Evolutionary conservation across 208 protist genomes (phyloP).

Genomic region (Sergeia podlipaevii): DNA sequence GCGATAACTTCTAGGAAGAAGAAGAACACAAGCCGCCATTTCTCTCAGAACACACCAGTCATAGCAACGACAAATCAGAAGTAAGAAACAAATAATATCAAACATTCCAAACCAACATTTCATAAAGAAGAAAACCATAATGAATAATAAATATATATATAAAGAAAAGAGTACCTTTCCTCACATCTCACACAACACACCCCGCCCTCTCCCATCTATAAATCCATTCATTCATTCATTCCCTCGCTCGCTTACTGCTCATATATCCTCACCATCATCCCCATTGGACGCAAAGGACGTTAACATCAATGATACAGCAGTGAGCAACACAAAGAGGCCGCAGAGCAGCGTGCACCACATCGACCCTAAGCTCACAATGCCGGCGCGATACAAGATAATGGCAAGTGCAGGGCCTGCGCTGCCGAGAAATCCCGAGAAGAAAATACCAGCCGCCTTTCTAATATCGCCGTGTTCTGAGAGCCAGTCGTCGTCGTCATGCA

Average conservation of each 20-base stretch:
- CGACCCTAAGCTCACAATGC: slow-evolving; percentile 31
- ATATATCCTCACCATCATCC: neutral
- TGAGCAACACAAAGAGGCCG: slow-evolving; percentile 21
- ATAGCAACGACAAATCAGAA: too few relatives aligned
- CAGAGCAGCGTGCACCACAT: slow-evolving; percentile 41
- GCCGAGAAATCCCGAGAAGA: slow-evolving; percentile 54
- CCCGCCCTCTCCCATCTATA: slow-evolving; percentile 14
- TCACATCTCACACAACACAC: too few relatives aligned
- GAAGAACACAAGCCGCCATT: too few relatives aligned
- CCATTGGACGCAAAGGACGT: neutral
- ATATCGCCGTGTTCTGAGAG: slow-evolving; percentile 27
- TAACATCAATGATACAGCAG: slow-evolving; percentile 1
- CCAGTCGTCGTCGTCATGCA: slow-evolving; percentile 1
- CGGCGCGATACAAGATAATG: slow-evolving; percentile 58
- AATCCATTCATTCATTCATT: slow-evolving; percentile 37
- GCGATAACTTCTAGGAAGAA: too few relatives aligned
- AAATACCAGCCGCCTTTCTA: slow-evolving; percentile 48
- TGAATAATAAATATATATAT: too few relatives aligned
- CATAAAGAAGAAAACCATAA: too few relatives aligned
- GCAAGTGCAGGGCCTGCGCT: slow-evolving; percentile 50
- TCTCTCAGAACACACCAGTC: too few relatives aligned
- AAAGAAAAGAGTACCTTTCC: too few relatives aligned
- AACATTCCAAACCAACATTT: too few relatives aligned
- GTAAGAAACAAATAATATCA: too few relatives aligned
- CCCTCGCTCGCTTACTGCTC: slow-evolving; percentile 2